These are phyloP conservation scores for Hymenoscyphus repandus DNA, from an alignment of 2,329 filamentous ascomycete species.

Conservation along the genomic window DNA sequence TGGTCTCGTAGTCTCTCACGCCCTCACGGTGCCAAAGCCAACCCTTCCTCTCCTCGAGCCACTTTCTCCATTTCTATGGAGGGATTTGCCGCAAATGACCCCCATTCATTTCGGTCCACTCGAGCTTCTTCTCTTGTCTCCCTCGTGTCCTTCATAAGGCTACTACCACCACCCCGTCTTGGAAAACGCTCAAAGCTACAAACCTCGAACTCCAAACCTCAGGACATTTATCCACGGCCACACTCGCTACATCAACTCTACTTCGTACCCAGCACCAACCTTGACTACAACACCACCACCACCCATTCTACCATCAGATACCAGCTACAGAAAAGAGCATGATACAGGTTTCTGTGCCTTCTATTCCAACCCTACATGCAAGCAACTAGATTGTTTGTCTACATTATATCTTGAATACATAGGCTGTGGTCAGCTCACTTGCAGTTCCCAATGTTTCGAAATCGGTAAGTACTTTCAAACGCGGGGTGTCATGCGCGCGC, in stretches of 20 bases:
- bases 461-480: constrained; percentile 27
- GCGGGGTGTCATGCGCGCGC: background rate
- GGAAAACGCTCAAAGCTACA: background rate
- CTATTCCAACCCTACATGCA: background rate
- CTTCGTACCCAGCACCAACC: background rate
- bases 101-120: no score
- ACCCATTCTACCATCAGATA: background rate
- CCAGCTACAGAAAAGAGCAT: background rate
- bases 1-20: no score
- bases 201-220: background rate
- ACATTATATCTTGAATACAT: constrained; percentile 2
- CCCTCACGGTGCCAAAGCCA: no score
- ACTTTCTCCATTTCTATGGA: no score
- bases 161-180: background rate
- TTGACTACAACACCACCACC: background rate
- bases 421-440: constrained; percentile 18
- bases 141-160: background rate
- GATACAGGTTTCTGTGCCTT: background rate
- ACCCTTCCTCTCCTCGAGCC: no score
- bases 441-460: constrained; percentile 32
- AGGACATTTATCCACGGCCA: background rate
- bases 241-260: background rate
- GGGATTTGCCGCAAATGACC: no score
- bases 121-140: no score
- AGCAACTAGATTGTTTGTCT: background rate